Base-by-base conservation (phyloP, 371 early-diverging fungal genomes). In the Mucor velutinosus region DNA sequence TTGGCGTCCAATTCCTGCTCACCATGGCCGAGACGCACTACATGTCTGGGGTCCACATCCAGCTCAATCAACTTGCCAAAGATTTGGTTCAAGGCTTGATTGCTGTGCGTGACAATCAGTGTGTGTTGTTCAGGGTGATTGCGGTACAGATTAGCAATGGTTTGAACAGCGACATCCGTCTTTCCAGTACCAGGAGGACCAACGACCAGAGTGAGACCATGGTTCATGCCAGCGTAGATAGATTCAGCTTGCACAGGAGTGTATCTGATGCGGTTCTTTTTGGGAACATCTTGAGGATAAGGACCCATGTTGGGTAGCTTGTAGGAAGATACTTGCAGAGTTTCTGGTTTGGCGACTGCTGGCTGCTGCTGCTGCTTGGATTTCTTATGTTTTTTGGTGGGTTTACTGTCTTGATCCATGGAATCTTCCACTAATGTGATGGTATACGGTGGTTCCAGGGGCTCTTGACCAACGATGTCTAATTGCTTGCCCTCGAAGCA, bases 111-210 rank as follows among this genome's bases (percentile, higher is more conserved):
- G 11, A 99, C 86, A 17, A 99, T 80, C 12, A 99, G 88, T 4
- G 92, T 97, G 56, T 92, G 94, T 74, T 97, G 91, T 15, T 89
- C 79, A 4, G 97, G 96, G 69, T 88, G 84, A 65, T 90, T 92
- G 76, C 94, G 94, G 73, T 98, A 97, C 23, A 99, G 80, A 69
- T 96, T 97, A 76, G 93, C 86, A 66, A 97, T 90, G 30, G 94
- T 93, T 76, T 99, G 98, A 3, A 96, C 99, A 2, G 98, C 96
- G 5, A 96, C 94, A 73, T 96, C 96, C 0, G 98, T 97, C 76
- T 98, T 98, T 43, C 99, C 99, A 10, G 98, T 94, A 39, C 96
- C 99, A 4, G 99, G 98, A 53, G 97, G 97, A 43, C 99, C 99
- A 7, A 95, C 95, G 2, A 97, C 85, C 80, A 99, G 73, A 1